Conservation (phyloP, 2,329 filamentous ascomycete genomes). For the Diaporthe caulivora region DNA sequence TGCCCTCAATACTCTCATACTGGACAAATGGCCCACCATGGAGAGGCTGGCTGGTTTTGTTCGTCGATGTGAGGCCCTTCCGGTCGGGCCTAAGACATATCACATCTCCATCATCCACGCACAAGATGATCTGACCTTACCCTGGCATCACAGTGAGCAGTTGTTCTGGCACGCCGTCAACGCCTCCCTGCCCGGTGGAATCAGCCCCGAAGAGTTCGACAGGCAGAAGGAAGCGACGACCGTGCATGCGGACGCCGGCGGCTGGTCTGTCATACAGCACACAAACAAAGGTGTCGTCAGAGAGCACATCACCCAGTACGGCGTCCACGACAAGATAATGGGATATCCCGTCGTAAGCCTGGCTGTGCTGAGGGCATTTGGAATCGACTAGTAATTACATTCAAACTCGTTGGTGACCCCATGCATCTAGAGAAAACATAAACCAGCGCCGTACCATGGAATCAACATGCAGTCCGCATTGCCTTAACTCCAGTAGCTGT, state of each 20-base stretch:
- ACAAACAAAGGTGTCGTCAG: slow-evolving; percentile 62
- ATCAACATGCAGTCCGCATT: no score
- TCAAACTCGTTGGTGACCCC: not conserved
- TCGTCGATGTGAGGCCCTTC: slow-evolving; percentile 49
- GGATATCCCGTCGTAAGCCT: slow-evolving; percentile 65
- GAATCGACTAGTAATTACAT: not conserved
- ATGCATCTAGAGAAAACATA: not conserved
- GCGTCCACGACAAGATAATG: slow-evolving; percentile 70
- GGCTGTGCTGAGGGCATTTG: slow-evolving; percentile 62
- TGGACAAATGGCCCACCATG: slow-evolving; percentile 59
- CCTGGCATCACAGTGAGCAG: slow-evolving; percentile 60
- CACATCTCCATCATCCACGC: slow-evolving; percentile 57
- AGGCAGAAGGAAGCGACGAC: slow-evolving; percentile 54
- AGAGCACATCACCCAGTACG: slow-evolving; percentile 67
- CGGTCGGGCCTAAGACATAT: slow-evolving; percentile 44
- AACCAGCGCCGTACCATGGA: no score
- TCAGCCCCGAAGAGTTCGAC: slow-evolving; percentile 60
- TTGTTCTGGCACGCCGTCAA: slow-evolving; percentile 69
- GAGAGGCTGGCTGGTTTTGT: slow-evolving; percentile 52
- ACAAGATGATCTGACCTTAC: slow-evolving; percentile 65
- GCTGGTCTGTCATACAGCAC: slow-evolving; percentile 61
- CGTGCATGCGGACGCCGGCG: slow-evolving; percentile 59
- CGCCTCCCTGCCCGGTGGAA: slow-evolving; percentile 52
- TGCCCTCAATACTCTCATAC: slow-evolving; percentile 55
- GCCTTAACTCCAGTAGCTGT: not conserved